Conservation (phyloP, 2,329 filamentous ascomycete genomes). For the Pseudopyricularia cyperi region DNA sequence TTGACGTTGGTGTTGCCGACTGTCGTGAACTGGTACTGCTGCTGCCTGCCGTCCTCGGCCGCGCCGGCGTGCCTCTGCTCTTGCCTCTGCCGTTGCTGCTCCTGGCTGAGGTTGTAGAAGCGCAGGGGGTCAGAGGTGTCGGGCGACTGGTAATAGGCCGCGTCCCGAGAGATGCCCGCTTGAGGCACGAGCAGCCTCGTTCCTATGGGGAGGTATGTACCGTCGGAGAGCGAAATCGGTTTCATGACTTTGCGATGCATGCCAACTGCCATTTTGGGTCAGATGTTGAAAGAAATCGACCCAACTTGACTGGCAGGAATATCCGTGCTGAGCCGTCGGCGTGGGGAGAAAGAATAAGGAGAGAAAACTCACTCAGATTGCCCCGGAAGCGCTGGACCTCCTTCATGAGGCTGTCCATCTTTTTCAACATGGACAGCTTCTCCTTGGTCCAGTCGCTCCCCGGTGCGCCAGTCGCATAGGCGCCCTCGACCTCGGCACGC, state of each 20-base stretch:
- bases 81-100: not conserved
- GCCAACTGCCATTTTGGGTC: conserved; percentile 16
- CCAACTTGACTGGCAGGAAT: not conserved
- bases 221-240: conserved; percentile 30
- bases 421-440: conserved; percentile 28
- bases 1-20: conserved; percentile 27
- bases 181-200: conserved; percentile 27
- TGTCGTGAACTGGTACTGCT: conserved; percentile 28
- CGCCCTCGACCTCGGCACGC: conserved; percentile 30
- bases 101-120: conserved; percentile 30
- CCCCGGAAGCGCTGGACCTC: conserved; percentile 26
- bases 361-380: conserved; percentile 24
- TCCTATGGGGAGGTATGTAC: conserved; percentile 26
- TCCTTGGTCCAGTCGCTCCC: conserved; percentile 18
- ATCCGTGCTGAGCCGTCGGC: not conserved
- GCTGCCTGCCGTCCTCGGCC: conserved; percentile 22
- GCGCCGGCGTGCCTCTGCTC: conserved; percentile 6
- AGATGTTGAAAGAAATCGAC: conserved; percentile 7
- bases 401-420: conserved; percentile 35
- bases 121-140: conserved; percentile 34
- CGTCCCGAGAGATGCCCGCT: conserved; percentile 26
- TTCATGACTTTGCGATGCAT: conserved; percentile 32
- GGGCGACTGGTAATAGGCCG: conserved; percentile 24
- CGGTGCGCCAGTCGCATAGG: conserved; percentile 15
- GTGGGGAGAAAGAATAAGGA: not conserved